These are phyloP conservation scores for Alternaria arbusti DNA, from an alignment of 2,329 filamentous ascomycete species.

Conservation along the genomic window DNA sequence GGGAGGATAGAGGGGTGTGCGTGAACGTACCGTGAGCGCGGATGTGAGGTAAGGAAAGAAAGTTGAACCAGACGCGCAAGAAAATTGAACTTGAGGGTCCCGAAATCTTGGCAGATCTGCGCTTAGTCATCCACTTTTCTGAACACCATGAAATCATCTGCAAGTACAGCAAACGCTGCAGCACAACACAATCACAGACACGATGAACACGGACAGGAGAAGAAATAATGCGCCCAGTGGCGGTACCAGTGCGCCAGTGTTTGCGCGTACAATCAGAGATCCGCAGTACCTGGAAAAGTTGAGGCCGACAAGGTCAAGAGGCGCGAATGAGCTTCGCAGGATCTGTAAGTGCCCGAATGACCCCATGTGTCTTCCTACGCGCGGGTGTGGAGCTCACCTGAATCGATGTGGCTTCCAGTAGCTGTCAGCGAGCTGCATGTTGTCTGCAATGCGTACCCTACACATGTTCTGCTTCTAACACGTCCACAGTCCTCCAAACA, in stretches of 20 bases:
- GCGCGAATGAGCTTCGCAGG: slow-evolving; percentile 76
- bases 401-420: not conserved
- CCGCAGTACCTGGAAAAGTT: slow-evolving; percentile 53
- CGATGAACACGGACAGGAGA: slow-evolving; percentile 69
- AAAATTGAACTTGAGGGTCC: slow-evolving; percentile 30
- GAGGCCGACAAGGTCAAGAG: slow-evolving; percentile 63
- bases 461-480: slow-evolving; percentile 18
- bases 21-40: slow-evolving; percentile 32
- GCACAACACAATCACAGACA: slow-evolving; percentile 20
- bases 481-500: slow-evolving; percentile 78
- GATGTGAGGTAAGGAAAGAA: slow-evolving; percentile 29
- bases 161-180: slow-evolving; percentile 1
- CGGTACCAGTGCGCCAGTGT: slow-evolving; percentile 76
- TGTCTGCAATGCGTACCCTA: not conserved
- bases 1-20: not conserved
- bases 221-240: slow-evolving; percentile 87
- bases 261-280: slow-evolving; percentile 59
- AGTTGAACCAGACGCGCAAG: slow-evolving; percentile 26
- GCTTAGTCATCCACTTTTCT: slow-evolving; percentile 34
- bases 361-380: not conserved
- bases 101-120: slow-evolving; percentile 41
- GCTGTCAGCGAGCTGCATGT: not conserved
- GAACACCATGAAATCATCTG: slow-evolving; percentile 17
- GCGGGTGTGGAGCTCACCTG: not conserved
- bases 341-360: slow-evolving; percentile 70